These are phyloP conservation scores for Thermothielavioides terrestris DNA, from an alignment of 495 filamentous ascomycete species.

Conservation along the genomic window DNA sequence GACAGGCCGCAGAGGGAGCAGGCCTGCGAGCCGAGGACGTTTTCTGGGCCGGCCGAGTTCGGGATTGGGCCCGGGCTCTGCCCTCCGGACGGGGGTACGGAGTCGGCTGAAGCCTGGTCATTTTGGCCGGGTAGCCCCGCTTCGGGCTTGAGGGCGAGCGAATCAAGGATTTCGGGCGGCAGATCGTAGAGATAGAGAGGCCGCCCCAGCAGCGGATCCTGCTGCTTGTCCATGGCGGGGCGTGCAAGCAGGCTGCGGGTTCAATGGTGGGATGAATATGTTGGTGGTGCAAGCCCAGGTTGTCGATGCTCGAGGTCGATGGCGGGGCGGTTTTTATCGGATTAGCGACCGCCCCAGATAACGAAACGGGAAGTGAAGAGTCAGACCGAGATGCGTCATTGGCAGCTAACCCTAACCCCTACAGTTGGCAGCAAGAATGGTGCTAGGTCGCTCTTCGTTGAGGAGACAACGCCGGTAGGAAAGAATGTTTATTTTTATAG, in stretches of 20 bases:
- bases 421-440: too few species aligned
- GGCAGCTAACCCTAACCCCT: slow-evolving; percentile 13
- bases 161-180: slow-evolving; percentile 64
- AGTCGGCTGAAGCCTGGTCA: slow-evolving; percentile 10
- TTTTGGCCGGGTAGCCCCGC: slow-evolving; percentile 25
- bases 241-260: background rate
- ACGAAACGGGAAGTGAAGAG: too few species aligned
- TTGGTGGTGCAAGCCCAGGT: background rate
- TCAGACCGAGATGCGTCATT: slow-evolving; percentile 9
- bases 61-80: slow-evolving; percentile 30
- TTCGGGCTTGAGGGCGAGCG: slow-evolving; percentile 52
- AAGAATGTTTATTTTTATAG: too few species aligned
- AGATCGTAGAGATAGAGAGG: slow-evolving; percentile 71
- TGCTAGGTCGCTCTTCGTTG: too few species aligned
- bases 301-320: background rate
- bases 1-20: slow-evolving; percentile 72
- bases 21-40: slow-evolving; percentile 55
- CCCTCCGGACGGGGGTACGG: slow-evolving; percentile 21
- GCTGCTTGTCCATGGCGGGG: slow-evolving; percentile 24
- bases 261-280: background rate
- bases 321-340: slow-evolving; percentile 18
- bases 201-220: slow-evolving; percentile 32
- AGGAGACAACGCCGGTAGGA: too few species aligned
- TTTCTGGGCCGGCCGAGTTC: slow-evolving; percentile 15
- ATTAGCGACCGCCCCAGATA: too few species aligned